These are phyloP conservation scores for Plectranthus barbatus DNA, from an alignment of 257 asterid genomes.

Conservation along the genomic window DNA sequence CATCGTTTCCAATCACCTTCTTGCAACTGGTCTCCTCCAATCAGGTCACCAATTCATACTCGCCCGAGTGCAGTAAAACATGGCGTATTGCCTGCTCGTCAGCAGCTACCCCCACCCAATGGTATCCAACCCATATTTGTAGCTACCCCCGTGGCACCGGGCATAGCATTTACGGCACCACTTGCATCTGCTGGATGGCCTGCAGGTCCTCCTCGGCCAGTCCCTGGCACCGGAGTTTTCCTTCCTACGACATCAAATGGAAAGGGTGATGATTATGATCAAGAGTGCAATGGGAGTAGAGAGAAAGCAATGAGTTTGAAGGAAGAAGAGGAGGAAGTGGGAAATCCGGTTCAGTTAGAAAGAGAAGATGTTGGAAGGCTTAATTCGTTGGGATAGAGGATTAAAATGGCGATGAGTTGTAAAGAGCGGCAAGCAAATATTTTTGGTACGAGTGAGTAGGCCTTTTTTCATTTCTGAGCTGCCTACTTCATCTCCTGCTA, in stretches of 20 bases:
- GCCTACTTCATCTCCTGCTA: slow-evolving; percentile 24
- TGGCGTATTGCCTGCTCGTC: slow-evolving; percentile 26
- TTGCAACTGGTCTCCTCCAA: slow-evolving; percentile 58
- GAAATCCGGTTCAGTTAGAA: slow-evolving; percentile 13
- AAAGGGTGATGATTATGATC: slow-evolving; percentile 15
- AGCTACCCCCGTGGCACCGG: slow-evolving; percentile 37
- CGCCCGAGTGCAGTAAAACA: slow-evolving; percentile 41
- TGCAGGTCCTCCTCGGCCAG: slow-evolving; percentile 40
- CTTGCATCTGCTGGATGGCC: slow-evolving; percentile 55
- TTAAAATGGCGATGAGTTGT: slow-evolving; percentile 42
- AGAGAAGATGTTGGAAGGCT: neutral
- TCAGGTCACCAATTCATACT: slow-evolving; percentile 43
- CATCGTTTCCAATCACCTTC: slow-evolving; percentile 30
- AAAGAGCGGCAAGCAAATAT: slow-evolving; percentile 43
- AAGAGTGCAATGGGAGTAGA: slow-evolving; percentile 36
- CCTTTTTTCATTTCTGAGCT: neutral
- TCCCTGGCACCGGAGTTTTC: slow-evolving; percentile 91
- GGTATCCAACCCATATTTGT: slow-evolving; percentile 54
- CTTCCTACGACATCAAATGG: slow-evolving; percentile 31
- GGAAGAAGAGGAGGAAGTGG: slow-evolving; percentile 24
- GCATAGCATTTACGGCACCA: slow-evolving; percentile 46
- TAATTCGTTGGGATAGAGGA: neutral
- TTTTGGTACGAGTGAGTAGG: slow-evolving; percentile 5
- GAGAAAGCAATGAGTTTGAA: slow-evolving; percentile 16
- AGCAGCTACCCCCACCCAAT: slow-evolving; percentile 33